Evolutionary conservation across 1,284 basidiomycete species (phyloP), one percentile per base, ranked within the genome.

Genomic region (Apiotrichum veenhuisii): DNA sequence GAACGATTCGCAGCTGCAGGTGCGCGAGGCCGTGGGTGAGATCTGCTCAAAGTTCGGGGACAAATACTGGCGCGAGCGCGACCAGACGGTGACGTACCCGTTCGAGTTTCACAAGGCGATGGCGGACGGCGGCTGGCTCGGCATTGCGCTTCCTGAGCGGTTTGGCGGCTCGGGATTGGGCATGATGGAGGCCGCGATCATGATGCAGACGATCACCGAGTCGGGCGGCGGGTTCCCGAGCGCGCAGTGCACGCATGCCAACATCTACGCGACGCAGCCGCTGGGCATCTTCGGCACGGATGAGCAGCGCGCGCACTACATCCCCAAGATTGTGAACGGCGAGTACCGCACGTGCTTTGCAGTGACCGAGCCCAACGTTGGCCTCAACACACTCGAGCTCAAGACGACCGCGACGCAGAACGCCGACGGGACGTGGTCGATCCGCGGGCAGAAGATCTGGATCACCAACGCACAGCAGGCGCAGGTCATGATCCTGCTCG

Each of bases 191-290:
- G 59, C 56, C 3, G 42, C 53, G 2, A 50, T 55, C 50, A 61
- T 61, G 59, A 58, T 61, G 59, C 59, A 61, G 56, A 61, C 59
- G 10, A 58, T 61, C 54, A 58, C 59, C 36, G 56, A 58, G 59
- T 50, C 46, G 10, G 59, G 59, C 20, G 59, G 54, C 5, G 59
- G 59, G 1, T 61, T 61, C 48, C 59, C 59, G 2, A 54, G 56
- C 20, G 59, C 59, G 8, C 59, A 61, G 54, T 43, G 45, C 46
- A 61, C 55, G 22, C 59, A 61, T 50, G 59, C 50, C 34, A 61
- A 61, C 54, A 46, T 61, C 43, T 61, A 55, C 50, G 59, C 53
- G 18, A 61, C 56, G 17, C 56, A 55, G 48, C 59, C 59, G 15
- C 56, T 61, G 26, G 55, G 37, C 15, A 58, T 61, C 34, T 61